A percentile compares a stretch with the other conserved stretches of the same genome.
phyloP scores from a whole-genome alignment of 768 basidiomycete species.

The Podaxis sp. region DNA sequence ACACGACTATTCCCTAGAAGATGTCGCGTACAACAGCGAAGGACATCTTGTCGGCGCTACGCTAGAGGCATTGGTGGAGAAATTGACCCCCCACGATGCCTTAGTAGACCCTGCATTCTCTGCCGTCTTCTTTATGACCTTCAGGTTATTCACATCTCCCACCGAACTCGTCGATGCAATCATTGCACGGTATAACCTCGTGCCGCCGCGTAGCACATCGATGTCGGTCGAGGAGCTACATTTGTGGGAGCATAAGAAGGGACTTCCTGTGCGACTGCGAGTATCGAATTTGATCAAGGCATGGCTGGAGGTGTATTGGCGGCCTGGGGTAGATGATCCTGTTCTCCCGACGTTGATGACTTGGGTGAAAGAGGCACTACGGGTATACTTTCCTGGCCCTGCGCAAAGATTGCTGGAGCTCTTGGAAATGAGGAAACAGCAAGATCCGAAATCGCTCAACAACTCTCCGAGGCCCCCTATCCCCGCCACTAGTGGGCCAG shows the following conservation, averaged over 20 bases:
- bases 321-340: constrained; percentile 66
- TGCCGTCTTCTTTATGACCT: constrained; percentile 92
- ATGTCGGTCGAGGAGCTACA: constrained; percentile 60
- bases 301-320: constrained; percentile 94
- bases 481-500: constrained; percentile 31
- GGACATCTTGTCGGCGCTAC: constrained; percentile 91
- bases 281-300: constrained; percentile 91
- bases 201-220: constrained; percentile 57
- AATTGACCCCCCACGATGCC: constrained; percentile 94
- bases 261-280: constrained; percentile 85
- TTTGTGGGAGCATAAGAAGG: constrained; percentile 86
- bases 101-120: constrained; percentile 87
- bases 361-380: constrained; percentile 64
- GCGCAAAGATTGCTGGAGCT: constrained; percentile 75
- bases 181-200: constrained; percentile 80
- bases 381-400: constrained; percentile 62
- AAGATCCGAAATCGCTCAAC: constrained; percentile 35
- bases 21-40: constrained; percentile 89
- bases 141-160: constrained; percentile 87
- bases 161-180: constrained; percentile 72
- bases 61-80: constrained; percentile 87
- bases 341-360: constrained; percentile 56
- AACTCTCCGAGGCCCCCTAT: constrained; percentile 45
- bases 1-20: constrained; percentile 81
- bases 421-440: constrained; percentile 53